Evolutionary conservation across 495 filamentous ascomycete genomes (phyloP).

Genomic region (Chaetomium fimeti): DNA sequence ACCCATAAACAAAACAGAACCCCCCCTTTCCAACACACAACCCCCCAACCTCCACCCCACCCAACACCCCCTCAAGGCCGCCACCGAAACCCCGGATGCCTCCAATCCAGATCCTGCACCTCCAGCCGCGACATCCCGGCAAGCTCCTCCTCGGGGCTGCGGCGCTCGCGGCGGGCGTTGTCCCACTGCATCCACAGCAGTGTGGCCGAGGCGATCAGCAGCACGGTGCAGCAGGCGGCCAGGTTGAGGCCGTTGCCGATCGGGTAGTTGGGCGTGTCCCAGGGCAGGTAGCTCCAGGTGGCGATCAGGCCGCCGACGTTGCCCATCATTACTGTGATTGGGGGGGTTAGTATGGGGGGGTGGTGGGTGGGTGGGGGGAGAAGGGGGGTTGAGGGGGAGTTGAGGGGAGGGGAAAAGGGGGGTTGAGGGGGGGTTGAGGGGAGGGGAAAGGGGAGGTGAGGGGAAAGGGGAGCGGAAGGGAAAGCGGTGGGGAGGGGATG

Average conservation of each 20-base stretch:
- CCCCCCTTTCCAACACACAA: background rate
- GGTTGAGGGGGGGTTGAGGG: background rate
- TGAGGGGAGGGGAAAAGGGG: background rate
- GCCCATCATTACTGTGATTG: slow-evolving; percentile 69
- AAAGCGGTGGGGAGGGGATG: background rate
- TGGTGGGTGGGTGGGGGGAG: background rate
- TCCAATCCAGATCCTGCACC: slow-evolving; percentile 70
- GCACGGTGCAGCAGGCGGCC: slow-evolving; percentile 54
- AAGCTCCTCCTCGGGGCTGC: slow-evolving; percentile 56
- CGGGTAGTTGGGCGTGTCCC: slow-evolving; percentile 64
- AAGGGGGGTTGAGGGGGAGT: no score
- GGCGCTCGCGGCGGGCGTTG: slow-evolving; percentile 55
- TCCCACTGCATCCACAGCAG: slow-evolving; percentile 63
- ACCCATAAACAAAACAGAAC: background rate
- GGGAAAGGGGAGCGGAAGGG: background rate
- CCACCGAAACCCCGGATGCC: slow-evolving; percentile 68
- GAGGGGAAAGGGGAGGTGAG: no score
- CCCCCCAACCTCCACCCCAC: background rate
- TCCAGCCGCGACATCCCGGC: slow-evolving; percentile 53
- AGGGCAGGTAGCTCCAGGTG: slow-evolving; percentile 67
- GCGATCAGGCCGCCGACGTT: slow-evolving; percentile 70
- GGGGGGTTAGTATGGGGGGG: no score
- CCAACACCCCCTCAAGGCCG: slow-evolving; percentile 41
- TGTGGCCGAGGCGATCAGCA: slow-evolving; percentile 49
- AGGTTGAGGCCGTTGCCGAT: slow-evolving; percentile 74